These are phyloP conservation scores for Posidonia australis DNA, from an alignment of 106 monocot species.

Conservation along the genomic window DNA sequence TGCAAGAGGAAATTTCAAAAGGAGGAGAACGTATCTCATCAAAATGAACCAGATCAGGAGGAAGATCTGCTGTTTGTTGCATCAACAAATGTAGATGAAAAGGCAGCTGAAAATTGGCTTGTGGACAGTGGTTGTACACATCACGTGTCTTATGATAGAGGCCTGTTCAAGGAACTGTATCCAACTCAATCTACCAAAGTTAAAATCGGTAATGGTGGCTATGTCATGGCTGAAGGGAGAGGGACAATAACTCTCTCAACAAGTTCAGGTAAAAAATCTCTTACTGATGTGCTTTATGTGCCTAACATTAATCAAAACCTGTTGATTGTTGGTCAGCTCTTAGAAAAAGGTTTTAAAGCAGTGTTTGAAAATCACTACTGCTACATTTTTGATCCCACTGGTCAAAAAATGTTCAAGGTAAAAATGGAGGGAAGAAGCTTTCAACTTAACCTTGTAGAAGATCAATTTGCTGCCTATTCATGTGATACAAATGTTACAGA, in stretches of 20 bases:
- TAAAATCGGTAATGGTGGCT: not conserved
- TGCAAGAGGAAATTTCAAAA: not conserved
- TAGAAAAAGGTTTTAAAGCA: not conserved
- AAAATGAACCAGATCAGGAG: not conserved
- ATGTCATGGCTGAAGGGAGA: not conserved
- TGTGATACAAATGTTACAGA: not conserved
- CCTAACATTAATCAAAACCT: not conserved
- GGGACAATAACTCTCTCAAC: not conserved
- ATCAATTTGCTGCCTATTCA: not conserved
- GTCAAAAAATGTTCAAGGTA: not conserved
- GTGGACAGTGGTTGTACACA: not conserved
- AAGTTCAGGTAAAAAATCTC: not conserved
- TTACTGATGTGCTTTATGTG: not conserved
- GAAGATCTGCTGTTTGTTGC: not conserved
- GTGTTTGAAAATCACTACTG: not conserved
- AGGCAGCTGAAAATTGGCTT: not conserved
- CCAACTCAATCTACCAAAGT: not conserved
- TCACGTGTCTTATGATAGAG: not conserved
- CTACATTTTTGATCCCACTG: not conserved
- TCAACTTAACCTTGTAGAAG: not conserved
- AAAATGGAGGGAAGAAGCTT: not conserved
- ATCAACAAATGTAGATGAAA: not conserved
- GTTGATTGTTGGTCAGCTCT: not conserved
- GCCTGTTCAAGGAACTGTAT: not conserved
- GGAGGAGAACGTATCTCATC: not conserved